Percentiles rank a stretch among this genome's conserved stretches.
phyloP scores from a whole-genome alignment of 2,329 filamentous ascomycete species.

The Mariannaea sp. region DNA sequence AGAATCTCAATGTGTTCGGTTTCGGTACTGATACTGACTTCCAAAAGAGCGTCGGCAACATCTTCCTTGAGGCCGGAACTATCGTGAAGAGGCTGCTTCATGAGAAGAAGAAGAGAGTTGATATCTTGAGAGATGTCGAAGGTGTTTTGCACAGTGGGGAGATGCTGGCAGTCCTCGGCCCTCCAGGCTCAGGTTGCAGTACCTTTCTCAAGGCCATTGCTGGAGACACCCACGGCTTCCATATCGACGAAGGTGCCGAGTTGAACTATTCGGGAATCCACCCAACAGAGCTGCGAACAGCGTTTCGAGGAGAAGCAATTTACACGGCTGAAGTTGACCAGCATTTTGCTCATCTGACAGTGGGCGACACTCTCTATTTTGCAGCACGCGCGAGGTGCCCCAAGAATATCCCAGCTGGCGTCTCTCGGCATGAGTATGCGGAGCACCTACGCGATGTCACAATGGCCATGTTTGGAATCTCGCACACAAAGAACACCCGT shows the following conservation, averaged over 20 bases:
- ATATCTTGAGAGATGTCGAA: conserved; percentile 29
- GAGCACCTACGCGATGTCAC: conserved; percentile 68
- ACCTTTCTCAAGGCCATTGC: conserved; percentile 60
- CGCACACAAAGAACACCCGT: conserved; percentile 67
- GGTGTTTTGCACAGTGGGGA: conserved; percentile 31
- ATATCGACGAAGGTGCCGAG: conserved; percentile 24
- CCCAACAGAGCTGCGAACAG: conserved; percentile 8
- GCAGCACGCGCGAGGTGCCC: conserved; percentile 70
- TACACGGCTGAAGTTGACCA: conserved; percentile 81
- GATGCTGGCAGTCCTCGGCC: conserved; percentile 48
- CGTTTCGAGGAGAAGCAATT: conserved; percentile 71
- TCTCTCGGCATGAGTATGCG: conserved; percentile 56
- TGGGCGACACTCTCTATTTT: conserved; percentile 75
- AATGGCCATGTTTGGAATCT: conserved; percentile 72
- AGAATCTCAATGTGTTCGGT: conserved; percentile 35
- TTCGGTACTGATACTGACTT: conserved; percentile 38
- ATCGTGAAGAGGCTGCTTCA: conserved; percentile 23
- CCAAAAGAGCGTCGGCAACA: conserved; percentile 38
- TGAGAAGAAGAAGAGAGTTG: conserved; percentile 15
- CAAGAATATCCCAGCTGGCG: conserved; percentile 59
- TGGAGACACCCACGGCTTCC: conserved; percentile 51
- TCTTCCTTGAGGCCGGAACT: conserved; percentile 29
- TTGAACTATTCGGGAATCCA: conserved; percentile 50
- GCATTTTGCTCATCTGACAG: conserved; percentile 73
- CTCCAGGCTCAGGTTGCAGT: conserved; percentile 56